Percentiles rank a stretch among this genome's conserved stretches.
Evolutionary conservation across 805 yeast genomes (phyloP).

Genomic region (Monosporozyma siamensis): DNA sequence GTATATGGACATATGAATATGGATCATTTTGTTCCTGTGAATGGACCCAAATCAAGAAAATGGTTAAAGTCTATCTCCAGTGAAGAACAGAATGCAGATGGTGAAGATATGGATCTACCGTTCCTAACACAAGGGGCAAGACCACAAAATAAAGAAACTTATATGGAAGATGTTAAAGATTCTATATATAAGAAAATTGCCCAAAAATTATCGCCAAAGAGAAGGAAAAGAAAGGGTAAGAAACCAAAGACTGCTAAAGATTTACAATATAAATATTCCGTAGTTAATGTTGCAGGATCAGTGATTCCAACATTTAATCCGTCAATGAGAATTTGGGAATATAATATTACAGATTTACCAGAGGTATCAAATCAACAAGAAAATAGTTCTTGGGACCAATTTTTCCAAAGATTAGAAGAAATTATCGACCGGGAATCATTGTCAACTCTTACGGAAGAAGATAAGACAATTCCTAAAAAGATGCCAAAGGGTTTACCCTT

Average conservation of each 20-base stretch:
- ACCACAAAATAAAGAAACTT: slow-evolving; percentile 56
- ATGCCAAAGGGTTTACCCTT: slow-evolving; percentile 45
- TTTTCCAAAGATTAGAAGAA: slow-evolving; percentile 42
- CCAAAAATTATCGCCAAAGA: slow-evolving; percentile 18
- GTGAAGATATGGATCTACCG: slow-evolving; percentile 30
- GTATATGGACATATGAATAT: slow-evolving; percentile 85
- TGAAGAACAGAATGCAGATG: slow-evolving; percentile 16
- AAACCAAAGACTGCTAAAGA: slow-evolving; percentile 22
- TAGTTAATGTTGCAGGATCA: slow-evolving; percentile 63
- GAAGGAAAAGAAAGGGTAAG: slow-evolving; percentile 15
- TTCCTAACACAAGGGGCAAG: slow-evolving; percentile 44
- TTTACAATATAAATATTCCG: slow-evolving; percentile 46
- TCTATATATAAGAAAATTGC: slow-evolving; percentile 42
- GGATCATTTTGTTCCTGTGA: slow-evolving; percentile 75
- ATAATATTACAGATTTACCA: slow-evolving; percentile 52
- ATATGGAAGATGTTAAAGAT: slow-evolving; percentile 51
- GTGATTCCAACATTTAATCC: slow-evolving; percentile 82
- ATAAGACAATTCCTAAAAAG: slow-evolving; percentile 52
- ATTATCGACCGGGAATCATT: slow-evolving; percentile 12
- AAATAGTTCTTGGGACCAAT: slow-evolving; percentile 47
- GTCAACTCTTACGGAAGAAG: slow-evolving; percentile 22
- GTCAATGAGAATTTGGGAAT: slow-evolving; percentile 78
- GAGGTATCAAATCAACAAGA: not conserved
- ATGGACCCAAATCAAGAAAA: slow-evolving; percentile 58
- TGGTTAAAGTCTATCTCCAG: slow-evolving; percentile 16